A percentile compares a stretch with the other conserved stretches of the same genome.
These are phyloP conservation scores for Colletotrichum liaoningense DNA, from an alignment of 2,329 filamentous ascomycete species.

Conservation along the genomic window DNA sequence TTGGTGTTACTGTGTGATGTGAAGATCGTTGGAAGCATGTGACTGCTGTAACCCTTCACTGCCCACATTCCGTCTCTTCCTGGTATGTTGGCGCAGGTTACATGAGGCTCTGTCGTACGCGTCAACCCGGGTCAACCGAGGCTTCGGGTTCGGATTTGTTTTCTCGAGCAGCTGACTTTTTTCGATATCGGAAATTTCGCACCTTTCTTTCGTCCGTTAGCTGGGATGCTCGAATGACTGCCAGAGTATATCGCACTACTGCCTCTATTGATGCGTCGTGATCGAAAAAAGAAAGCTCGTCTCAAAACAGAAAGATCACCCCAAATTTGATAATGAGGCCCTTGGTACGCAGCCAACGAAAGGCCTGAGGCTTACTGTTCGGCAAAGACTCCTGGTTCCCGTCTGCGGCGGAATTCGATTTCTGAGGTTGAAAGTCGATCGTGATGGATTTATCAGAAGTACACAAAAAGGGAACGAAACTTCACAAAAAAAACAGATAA, in stretches of 20 bases:
- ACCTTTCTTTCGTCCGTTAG: not conserved
- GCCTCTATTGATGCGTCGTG: too few species aligned
- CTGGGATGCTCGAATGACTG: not conserved
- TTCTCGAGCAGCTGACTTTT: not conserved
- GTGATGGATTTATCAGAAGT: too few species aligned
- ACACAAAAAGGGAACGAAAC: too few species aligned
- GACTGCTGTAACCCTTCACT: not conserved
- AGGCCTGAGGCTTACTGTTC: too few species aligned
- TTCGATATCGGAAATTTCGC: not conserved
- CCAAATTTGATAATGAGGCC: too few species aligned
- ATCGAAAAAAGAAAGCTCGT: too few species aligned
- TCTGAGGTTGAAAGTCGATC: too few species aligned
- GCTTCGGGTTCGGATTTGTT: not conserved
- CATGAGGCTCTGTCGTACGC: not conserved
- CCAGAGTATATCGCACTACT: not conserved
- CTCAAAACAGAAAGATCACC: too few species aligned
- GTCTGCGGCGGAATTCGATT: too few species aligned
- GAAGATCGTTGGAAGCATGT: constrained; percentile 6
- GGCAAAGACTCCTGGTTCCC: too few species aligned
- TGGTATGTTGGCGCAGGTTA: not conserved
- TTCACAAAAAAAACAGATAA: too few species aligned
- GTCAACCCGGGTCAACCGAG: not conserved
- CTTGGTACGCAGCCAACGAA: too few species aligned
- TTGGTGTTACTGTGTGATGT: not conserved
- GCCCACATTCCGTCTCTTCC: not conserved